Base-by-base conservation (phyloP, 192 early-diverging fungal genomes). In the Coemansia sp. region DNA sequence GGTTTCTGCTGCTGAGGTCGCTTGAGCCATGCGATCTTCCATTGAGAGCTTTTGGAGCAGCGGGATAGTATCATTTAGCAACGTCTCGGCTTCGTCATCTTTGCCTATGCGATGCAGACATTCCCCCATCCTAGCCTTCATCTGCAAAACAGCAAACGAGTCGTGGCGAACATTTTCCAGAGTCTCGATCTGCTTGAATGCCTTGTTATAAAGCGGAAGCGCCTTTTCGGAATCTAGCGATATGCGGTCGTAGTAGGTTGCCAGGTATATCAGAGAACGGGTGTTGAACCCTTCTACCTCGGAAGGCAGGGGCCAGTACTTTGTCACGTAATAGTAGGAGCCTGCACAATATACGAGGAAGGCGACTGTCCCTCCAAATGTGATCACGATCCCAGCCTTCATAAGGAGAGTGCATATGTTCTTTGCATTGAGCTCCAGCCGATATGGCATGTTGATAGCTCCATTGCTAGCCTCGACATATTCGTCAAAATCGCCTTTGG, bases 41-140 rank as follows among this genome's bases (percentile, higher is more conserved):
- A 19, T 3, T 9, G 52, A 54, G 52, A 54, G 52, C 6, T 25
- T 33, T 17, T 60, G 37, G 10, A 62, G 42, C 13, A 13, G 25
- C 1, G 63, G 47, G 45, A 73, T 25, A 8, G 72, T 57, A 6
- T 56, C 40, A 19, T 45, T 55, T 13, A 74, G 55, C 19, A 40
- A 19, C 50, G 50, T 33, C 3, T 45, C 57, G 23, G 67, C 62
- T 6, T 58, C 66, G 3, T 22, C 34, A 36, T 14, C 31, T 11
- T 67, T 29, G 0, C 71, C 71, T 2, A 57, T 19, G 29, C 34
- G 52, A 31, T 55, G 63, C 53, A 63, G 36, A 42, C 76, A 79
- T 59, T 57, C 61, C 0, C 64, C 71, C 11, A 79, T 73, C 29
- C 66, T 65, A 29, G 73, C 58, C 47, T 70, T 66, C 23, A 70